Evolutionary conservation across 768 basidiomycete species (phyloP).

Genomic region (Udeniomyces megalosporus): DNA sequence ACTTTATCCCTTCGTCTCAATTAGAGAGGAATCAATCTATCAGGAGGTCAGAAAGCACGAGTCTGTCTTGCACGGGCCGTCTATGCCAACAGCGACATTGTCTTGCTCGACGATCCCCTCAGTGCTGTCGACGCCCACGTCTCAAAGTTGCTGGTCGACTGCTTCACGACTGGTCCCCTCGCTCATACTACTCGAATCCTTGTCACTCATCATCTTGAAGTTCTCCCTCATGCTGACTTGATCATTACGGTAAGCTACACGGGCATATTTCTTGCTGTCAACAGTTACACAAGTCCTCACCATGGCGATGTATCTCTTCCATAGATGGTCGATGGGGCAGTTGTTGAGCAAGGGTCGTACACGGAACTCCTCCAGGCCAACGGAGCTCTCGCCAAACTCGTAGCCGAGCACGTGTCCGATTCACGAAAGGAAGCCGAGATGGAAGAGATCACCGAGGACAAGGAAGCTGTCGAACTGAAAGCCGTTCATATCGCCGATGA

Average conservation of each 20-base stretch:
- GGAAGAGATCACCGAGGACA: conserved; percentile 27
- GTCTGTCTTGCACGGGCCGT: conserved; percentile 24
- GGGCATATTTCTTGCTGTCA: neutral
- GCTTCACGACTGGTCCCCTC: conserved; percentile 39
- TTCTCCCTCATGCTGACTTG: conserved; percentile 24
- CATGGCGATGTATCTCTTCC: neutral
- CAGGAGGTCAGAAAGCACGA: conserved; percentile 26
- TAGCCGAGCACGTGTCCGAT: conserved; percentile 54
- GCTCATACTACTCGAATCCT: conserved; percentile 43
- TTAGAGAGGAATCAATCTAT: conserved; percentile 35
- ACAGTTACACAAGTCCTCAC: no score
- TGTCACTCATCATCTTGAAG: conserved; percentile 32
- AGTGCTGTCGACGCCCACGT: conserved; percentile 63
- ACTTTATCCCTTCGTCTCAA: neutral
- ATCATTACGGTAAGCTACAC: conserved; percentile 25
- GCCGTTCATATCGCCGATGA: neutral
- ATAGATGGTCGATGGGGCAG: conserved; percentile 10
- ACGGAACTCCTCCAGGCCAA: conserved; percentile 28
- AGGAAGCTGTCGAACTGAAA: conserved; percentile 23
- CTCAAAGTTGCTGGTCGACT: conserved; percentile 49
- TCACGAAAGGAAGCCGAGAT: conserved; percentile 36
- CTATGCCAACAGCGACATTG: conserved; percentile 20
- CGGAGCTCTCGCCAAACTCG: conserved; percentile 55
- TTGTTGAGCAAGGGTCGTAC: conserved; percentile 13
- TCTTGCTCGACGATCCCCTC: conserved; percentile 26